Percentiles rank a stretch among this genome's conserved stretches.
These are phyloP conservation scores for Blastocystis hominis DNA, from an alignment of 352 stramenopile genomes.

Conservation along the genomic window DNA sequence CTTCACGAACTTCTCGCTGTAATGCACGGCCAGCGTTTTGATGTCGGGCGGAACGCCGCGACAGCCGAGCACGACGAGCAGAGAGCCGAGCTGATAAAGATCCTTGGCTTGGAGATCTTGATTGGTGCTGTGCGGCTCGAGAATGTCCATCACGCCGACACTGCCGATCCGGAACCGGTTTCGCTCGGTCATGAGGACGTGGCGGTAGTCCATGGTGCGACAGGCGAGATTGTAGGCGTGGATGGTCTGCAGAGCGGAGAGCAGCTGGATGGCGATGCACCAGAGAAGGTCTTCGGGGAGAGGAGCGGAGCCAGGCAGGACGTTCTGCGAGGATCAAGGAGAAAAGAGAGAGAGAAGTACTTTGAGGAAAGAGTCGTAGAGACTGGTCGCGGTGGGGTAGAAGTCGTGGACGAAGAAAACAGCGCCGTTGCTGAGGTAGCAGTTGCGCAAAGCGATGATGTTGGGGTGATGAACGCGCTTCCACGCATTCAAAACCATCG, in stretches of 20 bases:
- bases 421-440: constrained; percentile 71
- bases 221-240: constrained; percentile 69
- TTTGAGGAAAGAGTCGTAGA: constrained; percentile 60
- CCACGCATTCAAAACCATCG: constrained; percentile 59
- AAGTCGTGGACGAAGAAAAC: constrained; percentile 77
- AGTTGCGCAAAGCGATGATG: constrained; percentile 68
- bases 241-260: constrained; percentile 62
- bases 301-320: background rate
- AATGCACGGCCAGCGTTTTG: constrained; percentile 8
- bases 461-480: constrained; percentile 65
- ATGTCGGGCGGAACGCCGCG: background rate
- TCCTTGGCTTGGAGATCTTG: constrained; percentile 71
- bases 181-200: constrained; percentile 68
- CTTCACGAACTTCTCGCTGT: constrained; percentile 17
- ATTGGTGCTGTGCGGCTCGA: constrained; percentile 71
- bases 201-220: constrained; percentile 67
- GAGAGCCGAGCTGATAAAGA: constrained; percentile 65
- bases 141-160: constrained; percentile 71
- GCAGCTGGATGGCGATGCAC: constrained; percentile 69
- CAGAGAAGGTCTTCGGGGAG: constrained; percentile 70
- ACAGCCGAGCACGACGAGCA: constrained; percentile 59
- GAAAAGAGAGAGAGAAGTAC: background rate
- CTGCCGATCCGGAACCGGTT: constrained; percentile 71
- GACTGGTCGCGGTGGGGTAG: constrained; percentile 66
- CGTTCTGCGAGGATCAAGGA: too few relatives aligned